A percentile compares a stretch with the other conserved stretches of the same genome.
phyloP scores from a whole-genome alignment of 2,329 filamentous ascomycete species.

The Paecilomyces sp. region DNA sequence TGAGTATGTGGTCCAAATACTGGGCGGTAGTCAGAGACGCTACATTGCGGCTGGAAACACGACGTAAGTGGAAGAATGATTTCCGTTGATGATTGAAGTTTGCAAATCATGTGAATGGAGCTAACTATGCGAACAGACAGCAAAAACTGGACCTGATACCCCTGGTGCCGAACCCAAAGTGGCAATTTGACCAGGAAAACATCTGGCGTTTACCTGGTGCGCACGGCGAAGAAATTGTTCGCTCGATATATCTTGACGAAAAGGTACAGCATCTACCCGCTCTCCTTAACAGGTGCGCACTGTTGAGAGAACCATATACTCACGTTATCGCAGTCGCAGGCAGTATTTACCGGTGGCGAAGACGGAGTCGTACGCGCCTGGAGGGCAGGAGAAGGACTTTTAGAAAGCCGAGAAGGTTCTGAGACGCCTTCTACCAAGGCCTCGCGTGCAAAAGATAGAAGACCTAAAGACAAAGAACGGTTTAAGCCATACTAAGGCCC shows the following conservation, averaged over 20 bases:
- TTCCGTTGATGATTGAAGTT: neutral
- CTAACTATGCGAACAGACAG: constrained; percentile 18
- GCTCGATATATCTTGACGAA: constrained; percentile 39
- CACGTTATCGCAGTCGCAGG: constrained; percentile 21
- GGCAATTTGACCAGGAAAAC: constrained; percentile 33
- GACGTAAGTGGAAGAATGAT: constrained; percentile 33
- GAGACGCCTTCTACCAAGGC: constrained; percentile 8
- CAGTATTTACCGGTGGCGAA: constrained; percentile 39
- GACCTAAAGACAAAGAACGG: constrained; percentile 23
- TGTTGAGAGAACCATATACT: constrained; percentile 1
- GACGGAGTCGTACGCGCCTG: constrained; percentile 36
- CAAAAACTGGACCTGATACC: constrained; percentile 38
- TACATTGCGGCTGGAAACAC: constrained; percentile 45
- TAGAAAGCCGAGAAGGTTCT: constrained; percentile 4
- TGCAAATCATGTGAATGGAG: neutral
- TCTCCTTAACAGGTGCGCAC: neutral
- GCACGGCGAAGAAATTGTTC: constrained; percentile 43
- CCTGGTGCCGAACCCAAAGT: constrained; percentile 25
- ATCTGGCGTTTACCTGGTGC: constrained; percentile 37
- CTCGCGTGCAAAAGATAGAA: constrained; percentile 17
- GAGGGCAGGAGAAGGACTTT: constrained; percentile 18
- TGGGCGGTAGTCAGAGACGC: constrained; percentile 34
- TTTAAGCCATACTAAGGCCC: constrained; percentile 31
- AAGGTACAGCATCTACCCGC: constrained; percentile 21
- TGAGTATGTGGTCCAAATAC: constrained; percentile 54